Base-by-base conservation (phyloP, 2,329 filamentous ascomycete species). In the Pseudogymnoascus sp. region DNA sequence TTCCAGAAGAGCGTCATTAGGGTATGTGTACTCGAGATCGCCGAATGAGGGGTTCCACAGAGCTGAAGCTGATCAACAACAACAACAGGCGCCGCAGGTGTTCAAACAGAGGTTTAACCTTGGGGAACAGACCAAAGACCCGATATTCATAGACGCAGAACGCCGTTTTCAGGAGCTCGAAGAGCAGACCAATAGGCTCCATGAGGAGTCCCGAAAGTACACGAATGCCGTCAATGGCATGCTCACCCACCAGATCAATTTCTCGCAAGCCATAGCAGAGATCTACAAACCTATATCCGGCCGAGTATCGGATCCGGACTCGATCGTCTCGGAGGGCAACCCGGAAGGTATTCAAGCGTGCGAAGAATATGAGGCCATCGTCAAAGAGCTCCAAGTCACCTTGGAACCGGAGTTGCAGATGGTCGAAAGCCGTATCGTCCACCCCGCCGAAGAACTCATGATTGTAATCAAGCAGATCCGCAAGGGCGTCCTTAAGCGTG, bases 251-350 rank as follows among this genome's bases (percentile, higher is more conserved):
- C 95, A 99, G 80, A 98, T 99, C 77, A 93, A 96, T 75, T 99
- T 99, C 79, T 96, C 93, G 70, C 87, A 96, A 78, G 91, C 93
- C 68, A 93, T 96, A 81, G 89, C 89, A 67, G 95, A 99, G 77
- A 89, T 99, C 72, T 99, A 99, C 82, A 96, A 96, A 75, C 95
- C 95, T 69, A 99, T 99, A 71, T 97, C 93, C 62, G 95, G 95
- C 62, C 89, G 95, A 73, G 84, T 96, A 77, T 98, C 93, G 53
- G 95, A 99, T 76, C 95, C 95, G 8, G 89, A 93, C 71, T 90
- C 90, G 7, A 84, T 91, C 68, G 83, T 89, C 62, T 81, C 88
- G 50, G 89, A 96, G 76, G 92, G 92, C 63, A 98, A 97, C 73
- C 86, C 89, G 1, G 95, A 96, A 74, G 95, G 95, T 63, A 98